A percentile compares a stretch with the other conserved stretches of the same genome.
Evolutionary conservation across 1,284 basidiomycete genomes (phyloP).

Genomic region (Leucoagaricus sp.): DNA sequence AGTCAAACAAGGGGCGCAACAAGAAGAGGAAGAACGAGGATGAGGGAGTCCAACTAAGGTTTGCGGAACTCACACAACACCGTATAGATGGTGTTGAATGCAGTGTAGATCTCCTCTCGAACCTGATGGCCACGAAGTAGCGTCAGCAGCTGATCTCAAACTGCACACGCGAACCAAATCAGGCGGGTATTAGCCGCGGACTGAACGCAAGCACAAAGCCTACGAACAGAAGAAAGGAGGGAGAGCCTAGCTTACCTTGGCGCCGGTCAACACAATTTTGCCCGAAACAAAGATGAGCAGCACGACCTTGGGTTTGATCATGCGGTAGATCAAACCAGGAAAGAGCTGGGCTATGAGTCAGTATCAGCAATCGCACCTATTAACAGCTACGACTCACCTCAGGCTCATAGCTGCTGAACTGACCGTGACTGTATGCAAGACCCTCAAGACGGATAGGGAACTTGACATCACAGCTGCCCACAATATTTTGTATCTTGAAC

Average conservation of each 20-base stretch:
- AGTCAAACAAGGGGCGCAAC: constrained; percentile 22
- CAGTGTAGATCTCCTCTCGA: constrained; percentile 98
- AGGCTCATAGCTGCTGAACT: constrained; percentile 97
- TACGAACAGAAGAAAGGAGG: constrained; percentile 17
- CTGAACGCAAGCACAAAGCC: background rate
- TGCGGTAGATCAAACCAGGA: constrained; percentile 98
- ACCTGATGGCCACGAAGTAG: constrained; percentile 58
- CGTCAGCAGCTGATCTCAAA: constrained; percentile 46
- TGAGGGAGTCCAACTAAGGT: constrained; percentile 46
- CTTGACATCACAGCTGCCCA: constrained; percentile 95
- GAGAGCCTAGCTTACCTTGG: constrained; percentile 72
- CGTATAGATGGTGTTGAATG: constrained; percentile 99
- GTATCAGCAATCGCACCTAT: constrained; percentile 10
- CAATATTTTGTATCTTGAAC: constrained; percentile 99
- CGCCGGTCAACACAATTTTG: constrained; percentile 98
- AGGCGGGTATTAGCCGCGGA: background rate
- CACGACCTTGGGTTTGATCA: constrained; percentile 99
- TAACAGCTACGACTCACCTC: constrained; percentile 65
- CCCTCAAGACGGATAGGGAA: constrained; percentile 99
- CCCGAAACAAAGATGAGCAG: constrained; percentile 98
- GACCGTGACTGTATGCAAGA: constrained; percentile 96
- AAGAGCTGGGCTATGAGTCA: constrained; percentile 68
- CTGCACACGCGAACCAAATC: constrained; percentile 24
- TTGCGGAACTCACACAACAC: constrained; percentile 91
- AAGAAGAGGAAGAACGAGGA: constrained; percentile 16